Base-by-base conservation (phyloP, 768 basidiomycete genomes). In the Tricholoma sp. region DNA sequence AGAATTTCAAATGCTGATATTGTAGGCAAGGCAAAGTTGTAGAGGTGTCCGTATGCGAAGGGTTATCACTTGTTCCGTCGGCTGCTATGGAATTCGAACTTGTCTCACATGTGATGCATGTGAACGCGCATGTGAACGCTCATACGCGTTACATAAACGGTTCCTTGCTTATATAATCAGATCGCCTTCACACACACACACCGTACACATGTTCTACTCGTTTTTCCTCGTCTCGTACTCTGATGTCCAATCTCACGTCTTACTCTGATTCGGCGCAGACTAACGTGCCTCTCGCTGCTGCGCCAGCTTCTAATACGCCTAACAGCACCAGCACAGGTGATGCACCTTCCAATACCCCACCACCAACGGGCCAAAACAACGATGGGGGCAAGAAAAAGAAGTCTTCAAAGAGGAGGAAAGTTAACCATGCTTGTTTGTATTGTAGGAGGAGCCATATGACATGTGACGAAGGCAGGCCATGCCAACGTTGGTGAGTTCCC, bases 391-490 rank as follows among this genome's bases (percentile, higher is more conserved):
- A 76, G 63, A 78, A 78, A 66, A 78, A 80, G 71, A 81, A 82
- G 64, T 71, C 74, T 16, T 65, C 83, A 10, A 91, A 89, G 72
- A 75, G 91, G 60, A 76, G 91, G 56, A 94, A 94, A 70, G 91
- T 92, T 57, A 92, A 92, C 70, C 92, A 94, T 74, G 94, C 94
- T 5, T 97, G 94, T 69, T 75, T 97, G 43, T 97, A 95, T 71
- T 97, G 94, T 73, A 80, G 93, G 68, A 78, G 91, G 59, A 93
- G 91, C 77, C 90, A 91, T 82, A 91, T 93, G 90, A 91, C 89
- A 7, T 92, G 91, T 74, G 91, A 92, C 67, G 91, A 91, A 65
- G 89, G 89, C 16, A 76, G 89, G 35, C 94, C 94, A 14, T 97
- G 95, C 70, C 89, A 94, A 65, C 84, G 95, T 63, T 96, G 94